These are phyloP conservation scores for Boletus coccyginus DNA, from an alignment of 768 basidiomycete genomes.

Conservation along the genomic window DNA sequence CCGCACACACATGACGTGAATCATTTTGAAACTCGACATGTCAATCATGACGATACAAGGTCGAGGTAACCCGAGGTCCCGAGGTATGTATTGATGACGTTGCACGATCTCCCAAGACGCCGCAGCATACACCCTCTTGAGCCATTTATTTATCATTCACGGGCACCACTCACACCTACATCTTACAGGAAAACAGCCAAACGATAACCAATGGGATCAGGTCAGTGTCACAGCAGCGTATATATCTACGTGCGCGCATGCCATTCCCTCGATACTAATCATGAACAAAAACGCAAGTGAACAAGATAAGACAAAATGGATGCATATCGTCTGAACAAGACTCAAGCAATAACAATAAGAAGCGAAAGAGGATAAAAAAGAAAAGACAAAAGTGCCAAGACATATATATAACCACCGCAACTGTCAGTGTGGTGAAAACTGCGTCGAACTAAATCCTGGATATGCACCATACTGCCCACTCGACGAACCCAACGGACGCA, in stretches of 20 bases:
- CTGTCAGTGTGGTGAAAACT: constrained; percentile 15
- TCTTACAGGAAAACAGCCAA: constrained; percentile 31
- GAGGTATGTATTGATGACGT: background rate
- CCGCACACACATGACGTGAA: background rate
- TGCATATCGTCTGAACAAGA: constrained; percentile 5
- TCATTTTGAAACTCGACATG: background rate
- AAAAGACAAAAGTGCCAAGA: background rate
- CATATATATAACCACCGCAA: background rate
- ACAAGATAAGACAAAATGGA: background rate
- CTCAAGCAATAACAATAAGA: constrained; percentile 25
- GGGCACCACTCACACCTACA: constrained; percentile 23
- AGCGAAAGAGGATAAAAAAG: background rate
- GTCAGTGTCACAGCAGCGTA: background rate
- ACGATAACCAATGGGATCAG: background rate
- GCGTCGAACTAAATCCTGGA: constrained; percentile 23
- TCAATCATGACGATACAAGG: background rate
- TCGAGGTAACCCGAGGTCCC: background rate
- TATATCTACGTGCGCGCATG: background rate
- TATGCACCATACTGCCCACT: constrained; percentile 21
- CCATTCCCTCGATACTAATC: background rate
- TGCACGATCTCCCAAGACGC: background rate
- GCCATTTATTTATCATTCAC: background rate
- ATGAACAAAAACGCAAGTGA: background rate
- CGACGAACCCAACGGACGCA: constrained; percentile 13
- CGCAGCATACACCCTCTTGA: background rate